Conservation (phyloP, 768 basidiomycete species). For the Xerocomellus amylosporus region DNA sequence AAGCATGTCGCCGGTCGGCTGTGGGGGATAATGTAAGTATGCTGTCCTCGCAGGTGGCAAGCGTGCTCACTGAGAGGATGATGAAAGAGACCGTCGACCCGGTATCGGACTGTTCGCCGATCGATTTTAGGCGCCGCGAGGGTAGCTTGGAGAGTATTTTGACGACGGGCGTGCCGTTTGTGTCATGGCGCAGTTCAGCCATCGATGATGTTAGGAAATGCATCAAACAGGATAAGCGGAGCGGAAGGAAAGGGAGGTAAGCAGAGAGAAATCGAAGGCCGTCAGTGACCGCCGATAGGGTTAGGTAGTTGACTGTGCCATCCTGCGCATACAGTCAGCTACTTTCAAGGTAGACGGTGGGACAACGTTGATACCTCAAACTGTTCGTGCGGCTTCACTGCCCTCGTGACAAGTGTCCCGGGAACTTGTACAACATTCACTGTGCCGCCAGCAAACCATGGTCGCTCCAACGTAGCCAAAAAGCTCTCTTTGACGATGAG, state of each 20-base stretch:
- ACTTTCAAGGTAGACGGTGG: not conserved
- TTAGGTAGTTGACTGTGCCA: constrained; percentile 81
- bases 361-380: constrained; percentile 58
- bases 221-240: constrained; percentile 68
- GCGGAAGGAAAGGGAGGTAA: constrained; percentile 75
- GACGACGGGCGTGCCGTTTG: constrained; percentile 56
- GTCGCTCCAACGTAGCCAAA: constrained; percentile 55
- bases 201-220: constrained; percentile 59
- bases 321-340: constrained; percentile 47
- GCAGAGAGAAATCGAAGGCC: constrained; percentile 75
- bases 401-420: constrained; percentile 61
- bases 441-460: constrained; percentile 85
- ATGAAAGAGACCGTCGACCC: constrained; percentile 63
- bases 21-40: not conserved
- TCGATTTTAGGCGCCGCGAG: constrained; percentile 45
- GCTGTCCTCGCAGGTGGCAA: not conserved
- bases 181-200: constrained; percentile 58
- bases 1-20: constrained; percentile 67
- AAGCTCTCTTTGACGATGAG: constrained; percentile 72
- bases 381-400: constrained; percentile 60
- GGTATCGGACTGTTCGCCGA: constrained; percentile 65
- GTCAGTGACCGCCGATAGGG: constrained; percentile 72
- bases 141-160: constrained; percentile 67
- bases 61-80: constrained; percentile 55
- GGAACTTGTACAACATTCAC: constrained; percentile 84